These are phyloP conservation scores for Filobasidium uniguttulatum DNA, from an alignment of 1,284 basidiomycete genomes.

Conservation along the genomic window DNA sequence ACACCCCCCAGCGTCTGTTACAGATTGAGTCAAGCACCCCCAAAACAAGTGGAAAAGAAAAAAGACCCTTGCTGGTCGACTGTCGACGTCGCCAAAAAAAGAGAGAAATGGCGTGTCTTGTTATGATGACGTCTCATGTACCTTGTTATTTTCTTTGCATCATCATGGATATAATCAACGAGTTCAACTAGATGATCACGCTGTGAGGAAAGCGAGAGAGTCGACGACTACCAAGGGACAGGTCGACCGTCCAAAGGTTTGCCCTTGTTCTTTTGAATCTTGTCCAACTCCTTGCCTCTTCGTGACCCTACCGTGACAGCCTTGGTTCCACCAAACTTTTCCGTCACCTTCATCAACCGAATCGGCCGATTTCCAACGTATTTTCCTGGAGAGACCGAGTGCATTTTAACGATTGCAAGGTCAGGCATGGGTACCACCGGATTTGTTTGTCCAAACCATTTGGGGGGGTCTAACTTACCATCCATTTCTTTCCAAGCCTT, in stretches of 20 bases:
- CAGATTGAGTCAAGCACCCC: too few relatives aligned
- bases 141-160: too few relatives aligned
- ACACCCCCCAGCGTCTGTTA: too few relatives aligned
- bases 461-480: conserved; percentile 45
- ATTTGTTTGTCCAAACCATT: not conserved
- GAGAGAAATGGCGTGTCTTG: too few relatives aligned
- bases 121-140: too few relatives aligned
- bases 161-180: too few relatives aligned
- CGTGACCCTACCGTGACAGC: conserved; percentile 54
- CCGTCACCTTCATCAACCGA: conserved; percentile 68
- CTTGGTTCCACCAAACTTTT: conserved; percentile 72
- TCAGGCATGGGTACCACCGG: too few relatives aligned
- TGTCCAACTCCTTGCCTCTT: conserved; percentile 35
- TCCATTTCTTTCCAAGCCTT: conserved; percentile 99
- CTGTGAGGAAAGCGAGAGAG: not conserved
- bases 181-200: not conserved
- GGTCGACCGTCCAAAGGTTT: conserved; percentile 34
- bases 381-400: conserved; percentile 60
- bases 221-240: conserved; percentile 22
- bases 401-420: conserved; percentile 4
- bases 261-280: conserved; percentile 32
- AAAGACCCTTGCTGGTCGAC: too few relatives aligned
- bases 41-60: too few relatives aligned
- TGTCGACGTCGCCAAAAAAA: too few relatives aligned
- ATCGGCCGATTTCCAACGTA: conserved; percentile 92